Evolutionary conservation across 371 early-diverging fungal species (phyloP), one percentile per base, ranked within the genome.

Genomic region (Sporodiniella umbellata): DNA sequence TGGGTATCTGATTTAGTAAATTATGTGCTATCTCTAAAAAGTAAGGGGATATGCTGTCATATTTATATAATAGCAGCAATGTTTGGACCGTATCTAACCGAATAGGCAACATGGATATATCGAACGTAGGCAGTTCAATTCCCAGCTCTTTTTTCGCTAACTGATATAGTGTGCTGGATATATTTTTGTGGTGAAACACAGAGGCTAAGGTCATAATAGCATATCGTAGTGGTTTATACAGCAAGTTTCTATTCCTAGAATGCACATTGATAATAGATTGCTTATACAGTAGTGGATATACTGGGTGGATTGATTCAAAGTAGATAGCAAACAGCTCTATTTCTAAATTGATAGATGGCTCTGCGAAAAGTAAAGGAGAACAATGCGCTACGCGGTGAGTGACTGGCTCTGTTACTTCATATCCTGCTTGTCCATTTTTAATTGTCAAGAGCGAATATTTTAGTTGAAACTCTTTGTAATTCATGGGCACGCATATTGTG

Each of bases 231-330:
- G 42, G 23, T n/a, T 49, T 38, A 17, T 48, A 48, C 7, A 60
- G 39, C 18, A 45, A 22, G 1, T 53, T 11, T 25, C 37, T 38
- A 21, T 47, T 46, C 33, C 53, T 40, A 6, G 43, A 44, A 18
- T 63, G 58, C 39, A 40, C 55, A 42, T 49, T 35, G 2, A 25
- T 12, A 7, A 55, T 21, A 2, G 48, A 50, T 19, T 56, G 56
- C 15, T 45, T 50, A 4, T 60, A 21, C 25, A 86, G 45, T 11
- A 86, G 58, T 2, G 88, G 87, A 24, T 81, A 72, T 43, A 72
- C 78, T 0, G 84, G 81, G 60, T 89, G 80, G 12, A 87, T 70
- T 43, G 69, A 67, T 28, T 75, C 64, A 66, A 89, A 88, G 68
- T 76, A 89, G 25, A 76, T 55, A 22, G 75, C 65, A 24, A 87